A percentile compares a stretch with the other conserved stretches of the same genome.
Conservation (phyloP, 2,329 filamentous ascomycete genomes). For the Lanzia echinophila region DNA sequence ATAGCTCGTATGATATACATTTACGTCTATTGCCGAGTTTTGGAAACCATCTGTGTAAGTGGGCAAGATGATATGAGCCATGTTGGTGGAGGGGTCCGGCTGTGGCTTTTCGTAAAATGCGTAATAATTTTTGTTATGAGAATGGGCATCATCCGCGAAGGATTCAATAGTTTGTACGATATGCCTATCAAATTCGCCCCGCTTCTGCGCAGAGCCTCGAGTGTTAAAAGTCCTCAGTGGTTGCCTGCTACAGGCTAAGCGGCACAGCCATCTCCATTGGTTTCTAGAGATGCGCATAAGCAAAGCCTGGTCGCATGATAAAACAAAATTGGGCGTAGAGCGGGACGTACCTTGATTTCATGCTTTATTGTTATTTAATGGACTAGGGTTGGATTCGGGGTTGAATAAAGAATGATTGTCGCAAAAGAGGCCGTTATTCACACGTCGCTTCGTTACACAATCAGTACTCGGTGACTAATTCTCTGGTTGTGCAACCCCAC, state of each 20-base stretch:
- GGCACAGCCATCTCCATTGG: background rate
- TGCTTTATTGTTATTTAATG: background rate
- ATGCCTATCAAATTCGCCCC: background rate
- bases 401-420: background rate
- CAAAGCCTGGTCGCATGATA: slow-evolving; percentile 7
- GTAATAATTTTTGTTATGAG: background rate
- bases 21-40: too few relatives aligned
- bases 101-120: background rate
- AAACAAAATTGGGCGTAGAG: background rate
- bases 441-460: background rate
- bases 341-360: background rate
- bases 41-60: too few relatives aligned
- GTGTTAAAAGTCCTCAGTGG: background rate
- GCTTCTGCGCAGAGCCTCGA: background rate
- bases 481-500: background rate
- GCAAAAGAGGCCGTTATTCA: background rate
- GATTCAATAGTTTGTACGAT: background rate
- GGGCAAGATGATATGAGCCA: too few relatives aligned
- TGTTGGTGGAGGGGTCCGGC: background rate
- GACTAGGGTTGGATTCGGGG: background rate
- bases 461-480: slow-evolving; percentile 2
- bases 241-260: background rate
- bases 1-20: too few relatives aligned
- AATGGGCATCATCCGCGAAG: background rate
- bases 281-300: background rate